phyloP scores from a whole-genome alignment of 2,329 filamentous ascomycete genomes.

The Aspergillus phoenicis region DNA sequence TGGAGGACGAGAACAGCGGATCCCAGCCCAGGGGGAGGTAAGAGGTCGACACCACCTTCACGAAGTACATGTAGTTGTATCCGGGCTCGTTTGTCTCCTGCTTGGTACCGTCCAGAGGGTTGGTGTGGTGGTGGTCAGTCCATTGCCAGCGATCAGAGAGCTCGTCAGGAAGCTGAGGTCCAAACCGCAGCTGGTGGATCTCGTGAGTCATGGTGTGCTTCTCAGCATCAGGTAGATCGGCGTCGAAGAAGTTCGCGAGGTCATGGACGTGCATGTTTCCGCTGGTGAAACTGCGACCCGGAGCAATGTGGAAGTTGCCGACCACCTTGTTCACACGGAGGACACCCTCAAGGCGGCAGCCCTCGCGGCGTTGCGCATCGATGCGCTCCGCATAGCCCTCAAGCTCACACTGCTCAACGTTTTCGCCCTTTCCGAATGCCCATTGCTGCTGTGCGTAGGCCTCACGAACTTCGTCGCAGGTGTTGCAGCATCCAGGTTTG shows the following conservation, averaged over 20 bases:
- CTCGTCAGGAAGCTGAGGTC: conserved; percentile 80
- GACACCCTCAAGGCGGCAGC: conserved; percentile 88
- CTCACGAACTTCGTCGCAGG: conserved; percentile 93
- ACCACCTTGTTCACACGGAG: conserved; percentile 98
- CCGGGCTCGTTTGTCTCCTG: conserved; percentile 79
- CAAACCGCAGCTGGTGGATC: conserved; percentile 89
- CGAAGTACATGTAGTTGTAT: conserved; percentile 98
- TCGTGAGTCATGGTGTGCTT: conserved; percentile 86
- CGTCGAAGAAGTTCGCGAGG: conserved; percentile 89
- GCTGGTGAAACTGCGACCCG: conserved; percentile 92
- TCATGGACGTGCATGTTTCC: conserved; percentile 98
- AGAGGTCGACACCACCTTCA: conserved; percentile 96
- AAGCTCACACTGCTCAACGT: conserved; percentile 90
- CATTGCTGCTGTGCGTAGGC: conserved; percentile 87
- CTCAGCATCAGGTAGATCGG: conserved; percentile 58
- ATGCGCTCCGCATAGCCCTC: conserved; percentile 92
- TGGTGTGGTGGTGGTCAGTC: conserved; percentile 83
- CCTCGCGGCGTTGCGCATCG: conserved; percentile 84
- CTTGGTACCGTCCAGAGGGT: conserved; percentile 80
- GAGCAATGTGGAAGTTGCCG: conserved; percentile 97
- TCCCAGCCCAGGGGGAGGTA: conserved; percentile 93
- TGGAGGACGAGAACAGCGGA: conserved; percentile 52
- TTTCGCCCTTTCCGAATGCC: conserved; percentile 91
- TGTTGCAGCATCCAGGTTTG: conserved; percentile 94
- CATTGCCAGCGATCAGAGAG: conserved; percentile 66